Conservation (phyloP, 2,329 filamentous ascomycete genomes). For the Verticillium dahliae region DNA sequence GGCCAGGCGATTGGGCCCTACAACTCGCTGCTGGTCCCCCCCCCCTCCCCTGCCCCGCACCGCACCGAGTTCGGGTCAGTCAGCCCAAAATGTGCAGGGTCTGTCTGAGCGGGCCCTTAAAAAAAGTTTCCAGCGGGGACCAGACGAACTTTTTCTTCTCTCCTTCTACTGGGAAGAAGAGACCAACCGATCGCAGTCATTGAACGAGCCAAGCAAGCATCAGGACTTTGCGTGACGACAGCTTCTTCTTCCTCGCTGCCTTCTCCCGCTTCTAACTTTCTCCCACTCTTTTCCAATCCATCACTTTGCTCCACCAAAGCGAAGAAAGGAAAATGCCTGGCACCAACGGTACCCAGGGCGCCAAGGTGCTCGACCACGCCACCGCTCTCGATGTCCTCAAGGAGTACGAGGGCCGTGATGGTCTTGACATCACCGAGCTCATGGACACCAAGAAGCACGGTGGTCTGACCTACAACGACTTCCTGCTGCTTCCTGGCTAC, state of each 20-base stretch:
- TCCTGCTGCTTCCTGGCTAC: constrained; percentile 92
- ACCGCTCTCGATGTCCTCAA: constrained; percentile 75
- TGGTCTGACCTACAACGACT: constrained; percentile 97
- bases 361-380: constrained; percentile 63
- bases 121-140: background rate
- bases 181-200: constrained; percentile 25
- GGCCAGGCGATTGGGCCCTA: background rate
- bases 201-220: constrained; percentile 18
- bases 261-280: constrained; percentile 21
- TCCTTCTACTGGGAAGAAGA: constrained; percentile 49
- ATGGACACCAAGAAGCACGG: constrained; percentile 89
- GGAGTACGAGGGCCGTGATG: constrained; percentile 76
- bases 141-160: constrained; percentile 26
- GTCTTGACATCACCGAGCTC: constrained; percentile 77
- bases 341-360: constrained; percentile 43
- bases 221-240: background rate
- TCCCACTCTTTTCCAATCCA: constrained; percentile 16
- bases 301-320: background rate
- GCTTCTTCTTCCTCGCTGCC: constrained; percentile 21
- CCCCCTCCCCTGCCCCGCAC: background rate
- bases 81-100: background rate
- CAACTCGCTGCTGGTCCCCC: background rate
- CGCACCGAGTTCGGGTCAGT: background rate
- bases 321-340: constrained; percentile 54
- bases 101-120: background rate